phyloP scores from a whole-genome alignment of 495 filamentous ascomycete species.

The Trichoderma asperelloides region DNA sequence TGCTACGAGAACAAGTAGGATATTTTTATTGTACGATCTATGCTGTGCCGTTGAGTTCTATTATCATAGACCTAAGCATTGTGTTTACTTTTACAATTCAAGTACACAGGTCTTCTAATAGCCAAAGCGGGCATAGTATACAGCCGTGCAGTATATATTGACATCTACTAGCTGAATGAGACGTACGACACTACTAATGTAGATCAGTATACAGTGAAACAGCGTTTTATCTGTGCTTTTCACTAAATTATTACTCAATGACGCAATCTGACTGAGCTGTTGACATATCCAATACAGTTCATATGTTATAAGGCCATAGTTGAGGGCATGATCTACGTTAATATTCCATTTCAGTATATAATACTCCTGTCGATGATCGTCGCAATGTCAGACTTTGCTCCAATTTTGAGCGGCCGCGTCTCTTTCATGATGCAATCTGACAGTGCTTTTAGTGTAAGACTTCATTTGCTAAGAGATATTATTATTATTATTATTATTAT shows the following conservation, averaged over 20 bases:
- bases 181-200: background rate
- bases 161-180: background rate
- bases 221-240: background rate
- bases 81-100: background rate
- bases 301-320: background rate
- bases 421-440: background rate
- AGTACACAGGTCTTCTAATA: background rate
- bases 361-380: background rate
- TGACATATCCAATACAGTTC: background rate
- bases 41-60: background rate
- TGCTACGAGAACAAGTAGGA: background rate
- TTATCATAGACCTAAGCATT: background rate
- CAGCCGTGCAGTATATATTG: background rate
- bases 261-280: background rate
- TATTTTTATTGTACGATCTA: background rate
- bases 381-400: background rate
- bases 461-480: too few relatives aligned
- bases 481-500: background rate
- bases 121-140: too few relatives aligned
- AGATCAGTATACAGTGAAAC: background rate
- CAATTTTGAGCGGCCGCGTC: background rate
- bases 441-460: background rate
- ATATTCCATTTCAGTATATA: background rate
- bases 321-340: background rate
- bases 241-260: background rate